Conservation (phyloP, 208 protist genomes). For the Lotmaria passim region DNA sequence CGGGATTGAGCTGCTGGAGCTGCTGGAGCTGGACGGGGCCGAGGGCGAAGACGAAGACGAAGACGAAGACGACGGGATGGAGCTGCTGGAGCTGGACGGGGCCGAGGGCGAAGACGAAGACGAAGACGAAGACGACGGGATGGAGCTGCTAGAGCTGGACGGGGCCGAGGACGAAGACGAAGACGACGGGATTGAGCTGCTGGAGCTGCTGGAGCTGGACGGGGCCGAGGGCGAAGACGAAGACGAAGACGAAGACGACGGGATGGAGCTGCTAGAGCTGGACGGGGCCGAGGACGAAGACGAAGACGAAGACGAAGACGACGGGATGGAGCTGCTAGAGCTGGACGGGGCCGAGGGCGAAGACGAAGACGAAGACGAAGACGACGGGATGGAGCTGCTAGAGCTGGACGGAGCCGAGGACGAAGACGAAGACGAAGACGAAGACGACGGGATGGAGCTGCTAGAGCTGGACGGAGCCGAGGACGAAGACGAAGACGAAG, state of each 20-base stretch:
- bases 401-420: neutral
- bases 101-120: no score
- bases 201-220: neutral
- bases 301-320: no score
- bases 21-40: neutral
- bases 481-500: neutral
- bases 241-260: no score
- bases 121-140: no score
- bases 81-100: no score
- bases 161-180: neutral
- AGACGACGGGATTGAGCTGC: neutral
- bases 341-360: no score
- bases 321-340: no score
- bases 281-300: no score
- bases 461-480: neutral
- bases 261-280: constrained; percentile 3
- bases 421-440: constrained; percentile 6
- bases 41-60: constrained; percentile 8
- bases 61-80: no score
- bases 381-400: no score
- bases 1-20: neutral
- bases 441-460: neutral
- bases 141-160: neutral
- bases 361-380: no score
- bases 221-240: neutral